phyloP scores from a whole-genome alignment of 1,139 yeast genomes.

The Geotrichum reessii region DNA sequence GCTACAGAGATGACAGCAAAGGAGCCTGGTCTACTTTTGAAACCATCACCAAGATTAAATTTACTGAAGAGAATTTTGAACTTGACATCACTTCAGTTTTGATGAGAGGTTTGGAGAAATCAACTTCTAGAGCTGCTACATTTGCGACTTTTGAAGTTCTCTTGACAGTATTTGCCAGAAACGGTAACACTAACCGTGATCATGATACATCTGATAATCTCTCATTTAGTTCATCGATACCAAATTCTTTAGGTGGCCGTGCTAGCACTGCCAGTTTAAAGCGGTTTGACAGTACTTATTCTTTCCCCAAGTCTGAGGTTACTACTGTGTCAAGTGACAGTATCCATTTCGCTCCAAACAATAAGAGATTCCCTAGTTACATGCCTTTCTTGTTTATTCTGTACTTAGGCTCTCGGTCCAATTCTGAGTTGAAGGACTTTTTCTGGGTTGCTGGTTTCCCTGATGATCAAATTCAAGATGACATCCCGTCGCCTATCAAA shows the following conservation, averaged over 20 bases:
- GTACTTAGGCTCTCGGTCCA: constrained; percentile 48
- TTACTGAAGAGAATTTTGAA: constrained; percentile 49
- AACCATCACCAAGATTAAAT: constrained; percentile 39
- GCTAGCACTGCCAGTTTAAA: constrained; percentile 1
- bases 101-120: constrained; percentile 58
- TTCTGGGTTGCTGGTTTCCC: constrained; percentile 46
- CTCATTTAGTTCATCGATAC: background rate
- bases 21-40: constrained; percentile 47
- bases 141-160: constrained; percentile 47
- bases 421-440: constrained; percentile 43
- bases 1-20: constrained; percentile 41
- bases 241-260: background rate
- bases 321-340: constrained; percentile 4
- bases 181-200: constrained; percentile 19
- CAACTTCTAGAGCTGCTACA: constrained; percentile 55
- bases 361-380: constrained; percentile 21
- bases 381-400: constrained; percentile 51
- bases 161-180: constrained; percentile 44
- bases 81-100: constrained; percentile 48
- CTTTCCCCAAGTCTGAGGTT: background rate
- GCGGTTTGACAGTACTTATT: background rate
- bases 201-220: background rate
- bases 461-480: constrained; percentile 33
- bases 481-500: constrained; percentile 31
- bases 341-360: background rate